Base-by-base conservation (phyloP, 176 grass and related monocot species). In the Zizania latifolia region DNA sequence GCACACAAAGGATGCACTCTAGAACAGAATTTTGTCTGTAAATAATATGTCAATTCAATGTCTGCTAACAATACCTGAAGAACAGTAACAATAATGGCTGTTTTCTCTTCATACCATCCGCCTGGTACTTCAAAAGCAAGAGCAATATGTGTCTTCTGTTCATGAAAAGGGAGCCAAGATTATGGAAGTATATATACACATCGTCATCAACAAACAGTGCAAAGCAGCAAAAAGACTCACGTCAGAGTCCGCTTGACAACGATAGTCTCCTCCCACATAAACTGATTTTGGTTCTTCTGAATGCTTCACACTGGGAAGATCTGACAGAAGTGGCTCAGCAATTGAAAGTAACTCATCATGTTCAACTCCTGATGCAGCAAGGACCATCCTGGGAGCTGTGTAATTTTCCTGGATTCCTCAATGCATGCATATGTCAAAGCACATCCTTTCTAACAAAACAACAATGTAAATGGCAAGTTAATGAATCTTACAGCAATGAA, bases 301-400 rank as follows among this genome's bases (percentile, higher is more conserved):
- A 53, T 51, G 54, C 68, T 83, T 66, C 40, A 89, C 78, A 70
- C 41, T 32, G 7, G 89, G 78, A 87, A 96, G 92, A 68, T 92
- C 92, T 32, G 65, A 86, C 56, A 96, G 22, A 65, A 92, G 86
- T 55, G 89, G 77, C 68, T 92, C 75, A 46, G 72, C 86, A 77
- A 87, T 78, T 87, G 86, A 86, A 43, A 87, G 79, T 31, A 96
- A 73, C 24, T 87, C 81, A 76, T 96, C 92, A 83, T 96, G 92
- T 22, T 87, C 84, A 69, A 96, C 78, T 81, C 92, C 84, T 83
- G 92, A 92, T 87, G 92, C 92, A 43, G 86, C 89, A 80, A 92
- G 84, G 61, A 92, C 92, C 73, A 96, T 96, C 57, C 84, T 92
- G 32, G 92, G 78, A 39, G 92, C 89, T 77, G 84, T 92, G 65